Conservation (phyloP, 352 stramenopile genomes). For the Phytophthora pluvialis region DNA sequence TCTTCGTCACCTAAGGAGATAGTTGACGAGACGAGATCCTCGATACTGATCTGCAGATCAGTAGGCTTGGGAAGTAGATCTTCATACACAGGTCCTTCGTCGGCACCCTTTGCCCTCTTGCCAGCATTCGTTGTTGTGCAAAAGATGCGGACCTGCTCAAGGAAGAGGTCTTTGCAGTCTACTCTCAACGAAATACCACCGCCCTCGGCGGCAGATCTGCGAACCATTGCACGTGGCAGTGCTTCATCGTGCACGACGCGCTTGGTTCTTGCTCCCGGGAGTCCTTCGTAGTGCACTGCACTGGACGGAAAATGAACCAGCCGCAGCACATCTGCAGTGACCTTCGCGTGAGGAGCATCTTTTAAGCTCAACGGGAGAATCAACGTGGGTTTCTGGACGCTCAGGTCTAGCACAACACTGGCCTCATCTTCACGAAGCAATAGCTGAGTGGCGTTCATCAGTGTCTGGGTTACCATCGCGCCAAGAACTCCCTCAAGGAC, state of each 20-base stretch:
- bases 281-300: conserved; percentile 51
- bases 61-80: conserved; percentile 48
- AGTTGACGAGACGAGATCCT: conserved; percentile 66
- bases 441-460: conserved; percentile 75
- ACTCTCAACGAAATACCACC: conserved; percentile 35
- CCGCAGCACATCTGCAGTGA: conserved; percentile 61
- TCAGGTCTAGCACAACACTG: conserved; percentile 59
- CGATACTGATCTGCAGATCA: conserved; percentile 66
- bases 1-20: conserved; percentile 45
- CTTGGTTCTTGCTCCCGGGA: conserved; percentile 40
- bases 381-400: conserved; percentile 63
- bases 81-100: conserved; percentile 32
- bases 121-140: conserved; percentile 26
- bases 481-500: conserved; percentile 84
- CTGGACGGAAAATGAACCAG: conserved; percentile 73
- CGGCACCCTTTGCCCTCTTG: conserved; percentile 9
- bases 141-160: conserved; percentile 68
- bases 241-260: conserved; percentile 37
- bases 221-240: conserved; percentile 20
- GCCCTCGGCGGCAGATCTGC: conserved; percentile 9
- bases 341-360: conserved; percentile 60
- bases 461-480: conserved; percentile 70
- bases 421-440: conserved; percentile 70
- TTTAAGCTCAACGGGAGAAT: conserved; percentile 68
- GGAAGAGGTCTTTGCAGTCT: conserved; percentile 48